These are phyloP conservation scores for Citrus unshiu DNA, from an alignment of 345 rosid species.

Conservation along the genomic window DNA sequence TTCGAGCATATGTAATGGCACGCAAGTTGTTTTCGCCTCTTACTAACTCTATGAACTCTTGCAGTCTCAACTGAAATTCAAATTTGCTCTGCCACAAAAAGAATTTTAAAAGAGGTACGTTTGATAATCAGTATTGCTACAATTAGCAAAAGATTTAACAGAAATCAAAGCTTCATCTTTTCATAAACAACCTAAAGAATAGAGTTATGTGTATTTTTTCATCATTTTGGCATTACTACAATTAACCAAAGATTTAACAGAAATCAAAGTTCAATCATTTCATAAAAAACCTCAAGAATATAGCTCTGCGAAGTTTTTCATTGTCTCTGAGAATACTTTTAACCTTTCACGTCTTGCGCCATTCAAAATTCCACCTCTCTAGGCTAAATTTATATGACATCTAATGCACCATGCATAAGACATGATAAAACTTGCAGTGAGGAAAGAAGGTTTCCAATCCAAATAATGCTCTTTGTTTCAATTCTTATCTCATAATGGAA, in stretches of 20 bases:
- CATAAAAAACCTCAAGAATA: neutral
- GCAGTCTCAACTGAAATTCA: conserved; percentile 93
- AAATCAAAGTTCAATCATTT: neutral
- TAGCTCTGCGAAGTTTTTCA: neutral
- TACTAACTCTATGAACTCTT: conserved; percentile 89
- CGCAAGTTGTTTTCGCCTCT: conserved; percentile 61
- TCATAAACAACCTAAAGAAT: neutral
- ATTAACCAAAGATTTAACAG: neutral
- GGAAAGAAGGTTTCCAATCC: neutral
- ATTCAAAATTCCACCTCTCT: neutral
- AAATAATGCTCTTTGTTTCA: neutral
- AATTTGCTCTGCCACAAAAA: conserved; percentile 68
- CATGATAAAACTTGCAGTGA: no score
- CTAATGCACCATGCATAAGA: neutral
- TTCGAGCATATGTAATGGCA: conserved; percentile 82
- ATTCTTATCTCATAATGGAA: neutral
- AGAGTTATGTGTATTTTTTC: neutral
- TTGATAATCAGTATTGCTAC: neutral
- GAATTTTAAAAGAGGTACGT: neutral
- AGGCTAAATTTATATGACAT: neutral
- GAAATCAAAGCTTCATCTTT: neutral
- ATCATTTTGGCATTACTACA: neutral
- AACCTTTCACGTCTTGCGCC: neutral
- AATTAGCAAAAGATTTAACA: neutral
- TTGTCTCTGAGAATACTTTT: neutral